Evolutionary conservation across 345 rosid genomes (phyloP), one percentile per base, ranked within the genome.

Genomic region (Lumnitzera littorea): DNA sequence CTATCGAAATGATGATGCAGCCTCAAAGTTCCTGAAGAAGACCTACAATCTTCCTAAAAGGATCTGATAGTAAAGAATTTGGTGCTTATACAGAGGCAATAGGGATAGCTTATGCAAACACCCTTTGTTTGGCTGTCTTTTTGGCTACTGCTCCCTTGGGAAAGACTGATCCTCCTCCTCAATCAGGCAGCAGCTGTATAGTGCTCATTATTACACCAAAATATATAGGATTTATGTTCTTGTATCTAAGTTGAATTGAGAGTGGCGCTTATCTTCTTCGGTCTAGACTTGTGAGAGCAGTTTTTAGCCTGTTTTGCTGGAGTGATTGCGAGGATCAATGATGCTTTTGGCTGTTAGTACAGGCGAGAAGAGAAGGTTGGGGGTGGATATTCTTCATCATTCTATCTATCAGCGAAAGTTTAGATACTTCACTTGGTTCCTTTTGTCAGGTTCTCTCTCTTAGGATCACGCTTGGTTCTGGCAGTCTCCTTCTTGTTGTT

Each of bases 21-120:
- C 97, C 0, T 59, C 97, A 13, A 90, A 59, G 69, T 90, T 90
- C 73, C 90, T 90, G 0, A 94, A 86, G 83, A 94, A 94, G 65
- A 81, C 89, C 13, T 90, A 94, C 57, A 90, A 88, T 73, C 69
- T 94, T 58, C 99, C 97, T 0, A 87, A 77, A 79, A 87, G 84
- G 75, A 81, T 83, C 50, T 84, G 75, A 66, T 55, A 24, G 47
- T 53, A 15, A 10, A 49, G 56, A 20, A 25, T 15, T 14, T 14
- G 53, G 20, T 50, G 53, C 53, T 11, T 14, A 15, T 50, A 13
- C 53, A 50, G 20, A n/a, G n/a, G 20, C 53, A 50, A 14, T 50
- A n/a, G 5, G 53, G 5, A 50, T 50, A 50, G 53, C 20, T 7
- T 17, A 50, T 16, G 55, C 24, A 7, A 52, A 16, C 25, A 16